Percentiles rank a stretch among this genome's conserved stretches.
Conservation (phyloP, 352 stramenopile genomes). For the Aphanomyces cochlioides region DNA sequence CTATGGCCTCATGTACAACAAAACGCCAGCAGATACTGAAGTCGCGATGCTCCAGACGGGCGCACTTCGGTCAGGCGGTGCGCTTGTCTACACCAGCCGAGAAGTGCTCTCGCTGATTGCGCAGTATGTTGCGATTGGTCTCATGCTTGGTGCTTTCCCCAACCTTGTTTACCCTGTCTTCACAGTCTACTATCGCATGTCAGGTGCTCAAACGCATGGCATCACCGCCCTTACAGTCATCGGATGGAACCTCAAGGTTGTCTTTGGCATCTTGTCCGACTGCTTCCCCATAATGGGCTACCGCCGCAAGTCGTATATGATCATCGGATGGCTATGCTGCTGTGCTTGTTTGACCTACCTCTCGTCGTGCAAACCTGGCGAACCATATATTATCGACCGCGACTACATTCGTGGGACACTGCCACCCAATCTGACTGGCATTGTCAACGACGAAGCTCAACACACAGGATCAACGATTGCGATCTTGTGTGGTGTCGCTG, state of each 20-base stretch:
- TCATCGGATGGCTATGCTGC: constrained; percentile 52
- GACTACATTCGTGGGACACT: not conserved
- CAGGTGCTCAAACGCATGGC: constrained; percentile 41
- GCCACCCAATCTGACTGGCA: not conserved
- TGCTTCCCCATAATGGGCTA: constrained; percentile 48
- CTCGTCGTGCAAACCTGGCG: constrained; percentile 47
- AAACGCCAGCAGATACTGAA: constrained; percentile 15
- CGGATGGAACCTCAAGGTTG: constrained; percentile 55
- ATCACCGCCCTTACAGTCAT: constrained; percentile 41
- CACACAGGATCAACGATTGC: not conserved
- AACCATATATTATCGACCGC: constrained; percentile 38
- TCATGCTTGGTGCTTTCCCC: constrained; percentile 46
- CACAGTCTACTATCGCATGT: constrained; percentile 50
- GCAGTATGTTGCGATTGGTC: constrained; percentile 48
- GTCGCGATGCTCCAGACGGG: constrained; percentile 36
- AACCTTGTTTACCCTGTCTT: constrained; percentile 48
- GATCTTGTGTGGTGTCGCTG: constrained; percentile 22
- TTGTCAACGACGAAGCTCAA: constrained; percentile 6
- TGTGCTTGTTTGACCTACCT: constrained; percentile 46
- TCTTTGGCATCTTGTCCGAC: constrained; percentile 54
- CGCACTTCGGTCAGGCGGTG: constrained; percentile 43
- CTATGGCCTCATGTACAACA: constrained; percentile 9
- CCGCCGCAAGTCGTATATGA: constrained; percentile 51
- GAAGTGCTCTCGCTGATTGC: constrained; percentile 45
- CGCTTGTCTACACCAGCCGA: constrained; percentile 37